Evolutionary conservation across 345 rosid genomes (phyloP).

Genomic region (Raphanus raphanistrum): DNA sequence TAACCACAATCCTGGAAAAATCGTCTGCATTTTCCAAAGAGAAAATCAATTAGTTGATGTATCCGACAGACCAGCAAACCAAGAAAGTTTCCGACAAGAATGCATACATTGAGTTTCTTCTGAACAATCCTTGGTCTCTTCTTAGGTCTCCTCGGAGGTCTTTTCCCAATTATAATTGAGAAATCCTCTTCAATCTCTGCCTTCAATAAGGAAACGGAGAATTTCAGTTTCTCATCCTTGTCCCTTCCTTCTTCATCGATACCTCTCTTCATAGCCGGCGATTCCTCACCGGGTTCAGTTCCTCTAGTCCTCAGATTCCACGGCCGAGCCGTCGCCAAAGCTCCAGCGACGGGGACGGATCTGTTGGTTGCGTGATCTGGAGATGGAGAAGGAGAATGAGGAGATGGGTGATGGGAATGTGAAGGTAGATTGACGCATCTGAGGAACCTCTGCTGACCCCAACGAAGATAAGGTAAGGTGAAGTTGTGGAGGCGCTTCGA

Average conservation of each 20-base stretch:
- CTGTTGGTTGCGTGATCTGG: slow-evolving; percentile 18
- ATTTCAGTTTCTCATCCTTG: slow-evolving; percentile 16
- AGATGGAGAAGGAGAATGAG: slow-evolving; percentile 8
- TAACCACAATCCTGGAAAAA: slow-evolving; percentile 38
- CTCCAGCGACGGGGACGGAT: not conserved
- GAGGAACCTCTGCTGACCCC: slow-evolving; percentile 38
- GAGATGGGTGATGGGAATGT: slow-evolving; percentile 15
- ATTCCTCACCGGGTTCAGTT: slow-evolving; percentile 28
- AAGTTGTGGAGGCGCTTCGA: slow-evolving; percentile 37
- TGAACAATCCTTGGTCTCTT: slow-evolving; percentile 38
- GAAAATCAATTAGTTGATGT: not conserved
- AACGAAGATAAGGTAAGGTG: slow-evolving; percentile 26
- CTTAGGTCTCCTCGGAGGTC: slow-evolving; percentile 35
- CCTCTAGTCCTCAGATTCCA: slow-evolving; percentile 41
- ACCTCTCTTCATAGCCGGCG: slow-evolving; percentile 9
- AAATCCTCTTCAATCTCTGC: slow-evolving; percentile 34
- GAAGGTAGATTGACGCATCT: slow-evolving; percentile 28
- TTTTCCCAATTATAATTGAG: slow-evolving; percentile 10
- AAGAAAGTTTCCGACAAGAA: not conserved
- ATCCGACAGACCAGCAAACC: not conserved
- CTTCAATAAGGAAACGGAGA: slow-evolving; percentile 28
- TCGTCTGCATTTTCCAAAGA: slow-evolving; percentile 10
- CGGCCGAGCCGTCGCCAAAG: not conserved
- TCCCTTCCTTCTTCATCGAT: not conserved
- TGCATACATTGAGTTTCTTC: slow-evolving; percentile 33